These are phyloP conservation scores for Podospora bellae-mahoneyi DNA, from an alignment of 495 filamentous ascomycete genomes.

Conservation along the genomic window DNA sequence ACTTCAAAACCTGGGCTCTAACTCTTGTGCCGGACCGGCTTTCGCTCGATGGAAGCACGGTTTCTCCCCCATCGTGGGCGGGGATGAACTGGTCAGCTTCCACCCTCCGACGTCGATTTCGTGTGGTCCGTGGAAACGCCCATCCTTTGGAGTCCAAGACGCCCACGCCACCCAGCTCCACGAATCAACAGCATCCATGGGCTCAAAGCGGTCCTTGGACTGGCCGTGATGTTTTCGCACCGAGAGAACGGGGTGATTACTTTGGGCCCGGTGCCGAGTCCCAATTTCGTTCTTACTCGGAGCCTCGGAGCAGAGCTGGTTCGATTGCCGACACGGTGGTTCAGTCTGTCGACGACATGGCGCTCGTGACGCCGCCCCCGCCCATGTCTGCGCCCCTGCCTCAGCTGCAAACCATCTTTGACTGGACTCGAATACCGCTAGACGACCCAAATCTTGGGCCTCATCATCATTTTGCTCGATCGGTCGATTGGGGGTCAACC, in stretches of 20 bases:
- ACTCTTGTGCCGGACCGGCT: conserved; percentile 48
- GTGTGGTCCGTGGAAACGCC: conserved; percentile 54
- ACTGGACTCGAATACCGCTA: conserved; percentile 65
- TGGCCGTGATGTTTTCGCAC: conserved; percentile 22
- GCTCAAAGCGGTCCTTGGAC: conserved; percentile 29
- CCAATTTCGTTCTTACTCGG: conserved; percentile 22
- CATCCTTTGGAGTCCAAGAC: conserved; percentile 25
- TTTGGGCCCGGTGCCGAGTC: conserved; percentile 33
- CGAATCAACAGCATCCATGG: conserved; percentile 25
- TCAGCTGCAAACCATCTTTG: conserved; percentile 48
- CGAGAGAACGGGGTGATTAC: conserved; percentile 37
- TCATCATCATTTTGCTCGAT: conserved; percentile 64
- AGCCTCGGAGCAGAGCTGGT: conserved; percentile 24
- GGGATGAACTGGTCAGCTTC: conserved; percentile 62
- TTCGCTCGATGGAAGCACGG: conserved; percentile 35
- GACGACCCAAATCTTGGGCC: conserved; percentile 52
- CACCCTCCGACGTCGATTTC: conserved; percentile 59
- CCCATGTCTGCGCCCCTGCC: conserved; percentile 9
- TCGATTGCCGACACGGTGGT: conserved; percentile 22
- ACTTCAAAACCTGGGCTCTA: conserved; percentile 63
- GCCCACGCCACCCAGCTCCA: conserved; percentile 36
- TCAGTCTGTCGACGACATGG: conserved; percentile 29
- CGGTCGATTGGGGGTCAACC: conserved; percentile 62
- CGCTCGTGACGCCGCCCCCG: conserved; percentile 20
- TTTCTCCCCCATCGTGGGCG: conserved; percentile 51